phyloP scores from a whole-genome alignment of 257 asterid species.

The Solanum sitiens region DNA sequence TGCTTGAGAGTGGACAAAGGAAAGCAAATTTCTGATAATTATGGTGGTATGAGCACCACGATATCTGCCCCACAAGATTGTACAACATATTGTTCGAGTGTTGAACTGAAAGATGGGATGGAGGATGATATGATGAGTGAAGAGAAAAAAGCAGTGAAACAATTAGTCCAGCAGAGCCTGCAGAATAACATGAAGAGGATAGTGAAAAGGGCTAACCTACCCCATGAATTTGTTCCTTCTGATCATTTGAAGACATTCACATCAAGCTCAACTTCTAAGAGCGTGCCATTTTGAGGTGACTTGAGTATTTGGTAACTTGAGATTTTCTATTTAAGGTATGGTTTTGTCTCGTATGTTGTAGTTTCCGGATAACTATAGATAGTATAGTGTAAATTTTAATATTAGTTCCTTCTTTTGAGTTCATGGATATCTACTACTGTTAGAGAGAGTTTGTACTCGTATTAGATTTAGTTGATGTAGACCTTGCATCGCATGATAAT shows the following conservation, averaged over 20 bases:
- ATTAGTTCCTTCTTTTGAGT: not conserved
- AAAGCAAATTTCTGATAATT: constrained; percentile 38
- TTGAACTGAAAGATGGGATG: not conserved
- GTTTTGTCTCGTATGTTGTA: not conserved
- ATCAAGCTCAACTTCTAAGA: constrained; percentile 70
- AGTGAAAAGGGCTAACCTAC: constrained; percentile 78
- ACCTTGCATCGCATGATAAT: not conserved
- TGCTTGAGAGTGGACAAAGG: constrained; percentile 65
- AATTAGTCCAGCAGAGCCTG: constrained; percentile 80
- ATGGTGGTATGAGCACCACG: constrained; percentile 8
- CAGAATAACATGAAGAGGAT: constrained; percentile 82
- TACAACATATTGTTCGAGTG: not conserved
- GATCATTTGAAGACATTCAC: constrained; percentile 63
- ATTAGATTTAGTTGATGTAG: not conserved
- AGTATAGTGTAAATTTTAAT: not conserved
- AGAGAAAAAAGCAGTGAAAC: constrained; percentile 77
- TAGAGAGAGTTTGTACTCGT: not conserved
- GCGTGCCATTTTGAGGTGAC: constrained; percentile 57
- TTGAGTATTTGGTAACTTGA: not conserved
- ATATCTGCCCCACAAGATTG: constrained; percentile 48
- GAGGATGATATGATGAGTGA: constrained; percentile 53
- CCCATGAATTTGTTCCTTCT: constrained; percentile 70
- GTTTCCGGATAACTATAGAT: not conserved
- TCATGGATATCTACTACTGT: not conserved
- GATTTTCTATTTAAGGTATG: not conserved